Evolutionary conservation across 1,284 basidiomycete species (phyloP).

Genomic region (Peniophora sp.): DNA sequence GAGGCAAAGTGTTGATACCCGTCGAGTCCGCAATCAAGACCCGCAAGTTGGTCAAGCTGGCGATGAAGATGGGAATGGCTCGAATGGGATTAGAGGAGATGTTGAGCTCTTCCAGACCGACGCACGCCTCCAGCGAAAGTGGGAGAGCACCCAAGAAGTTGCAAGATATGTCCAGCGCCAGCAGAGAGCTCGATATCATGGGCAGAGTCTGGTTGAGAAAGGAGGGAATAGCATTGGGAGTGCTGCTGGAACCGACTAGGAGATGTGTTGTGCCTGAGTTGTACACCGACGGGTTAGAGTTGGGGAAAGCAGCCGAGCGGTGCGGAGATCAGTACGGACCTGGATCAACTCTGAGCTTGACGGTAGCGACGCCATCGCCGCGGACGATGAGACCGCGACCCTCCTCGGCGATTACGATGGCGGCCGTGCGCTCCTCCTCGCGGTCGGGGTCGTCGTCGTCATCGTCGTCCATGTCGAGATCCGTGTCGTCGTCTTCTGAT

Average conservation of each 20-base stretch:
- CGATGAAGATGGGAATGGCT: slow-evolving; percentile 76
- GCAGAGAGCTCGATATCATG: slow-evolving; percentile 65
- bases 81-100: slow-evolving; percentile 86
- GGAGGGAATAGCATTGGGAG: slow-evolving; percentile 67
- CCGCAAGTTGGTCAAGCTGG: slow-evolving; percentile 68
- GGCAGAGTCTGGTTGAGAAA: slow-evolving; percentile 68
- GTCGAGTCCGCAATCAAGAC: slow-evolving; percentile 89
- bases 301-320: slow-evolving; percentile 9
- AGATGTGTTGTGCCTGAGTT: slow-evolving; percentile 80
- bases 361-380: slow-evolving; percentile 53
- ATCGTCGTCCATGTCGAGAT: slow-evolving; percentile 35
- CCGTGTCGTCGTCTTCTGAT: slow-evolving; percentile 69
- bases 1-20: slow-evolving; percentile 68
- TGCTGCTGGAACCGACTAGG: slow-evolving; percentile 68
- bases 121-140: slow-evolving; percentile 68
- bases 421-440: slow-evolving; percentile 64
- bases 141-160: slow-evolving; percentile 83
- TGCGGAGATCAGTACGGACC: slow-evolving; percentile 36
- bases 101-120: slow-evolving; percentile 87
- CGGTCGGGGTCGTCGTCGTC: slow-evolving; percentile 43
- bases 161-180: slow-evolving; percentile 85
- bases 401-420: slow-evolving; percentile 71
- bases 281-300: neutral
- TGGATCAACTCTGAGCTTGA: slow-evolving; percentile 55
- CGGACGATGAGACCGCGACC: slow-evolving; percentile 73